These are phyloP conservation scores for Syzygium jambos DNA, from an alignment of 345 rosid species.

Conservation along the genomic window DNA sequence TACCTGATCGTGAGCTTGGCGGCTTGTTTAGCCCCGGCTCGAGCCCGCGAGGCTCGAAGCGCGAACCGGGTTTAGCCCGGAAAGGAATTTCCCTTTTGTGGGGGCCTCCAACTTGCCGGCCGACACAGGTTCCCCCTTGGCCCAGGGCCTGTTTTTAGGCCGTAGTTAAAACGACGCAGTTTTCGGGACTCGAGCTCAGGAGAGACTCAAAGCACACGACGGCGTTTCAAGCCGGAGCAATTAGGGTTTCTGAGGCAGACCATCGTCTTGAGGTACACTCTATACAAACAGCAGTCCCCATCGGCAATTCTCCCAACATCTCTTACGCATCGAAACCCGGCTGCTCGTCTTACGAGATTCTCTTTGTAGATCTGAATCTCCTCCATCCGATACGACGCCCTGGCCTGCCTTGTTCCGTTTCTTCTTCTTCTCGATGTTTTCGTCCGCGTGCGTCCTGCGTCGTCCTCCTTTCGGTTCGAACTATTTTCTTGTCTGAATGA, in stretches of 20 bases:
- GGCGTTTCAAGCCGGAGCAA: neutral
- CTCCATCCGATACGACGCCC: neutral
- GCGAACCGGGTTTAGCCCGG: neutral
- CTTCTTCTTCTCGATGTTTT: neutral
- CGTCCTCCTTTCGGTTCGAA: neutral
- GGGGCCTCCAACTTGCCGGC: neutral
- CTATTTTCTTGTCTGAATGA: neutral
- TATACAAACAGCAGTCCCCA: neutral
- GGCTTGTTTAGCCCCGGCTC: neutral
- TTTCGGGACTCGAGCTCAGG: fast-evolving
- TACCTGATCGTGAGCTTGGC: neutral
- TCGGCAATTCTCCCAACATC: neutral
- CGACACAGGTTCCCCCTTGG: neutral
- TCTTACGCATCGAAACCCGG: neutral
- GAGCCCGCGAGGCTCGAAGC: fast-evolving
- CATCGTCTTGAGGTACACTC: neutral
- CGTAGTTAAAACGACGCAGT: fast-evolving
- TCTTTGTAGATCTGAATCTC: neutral
- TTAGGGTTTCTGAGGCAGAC: neutral
- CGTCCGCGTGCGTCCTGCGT: neutral
- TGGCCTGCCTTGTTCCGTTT: neutral
- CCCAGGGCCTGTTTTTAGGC: neutral
- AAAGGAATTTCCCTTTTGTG: neutral
- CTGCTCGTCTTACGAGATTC: neutral
- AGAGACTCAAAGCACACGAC: neutral